A percentile compares a stretch with the other conserved stretches of the same genome.
Conservation (phyloP, 1,139 yeast genomes). For the Diutina siamensis region DNA sequence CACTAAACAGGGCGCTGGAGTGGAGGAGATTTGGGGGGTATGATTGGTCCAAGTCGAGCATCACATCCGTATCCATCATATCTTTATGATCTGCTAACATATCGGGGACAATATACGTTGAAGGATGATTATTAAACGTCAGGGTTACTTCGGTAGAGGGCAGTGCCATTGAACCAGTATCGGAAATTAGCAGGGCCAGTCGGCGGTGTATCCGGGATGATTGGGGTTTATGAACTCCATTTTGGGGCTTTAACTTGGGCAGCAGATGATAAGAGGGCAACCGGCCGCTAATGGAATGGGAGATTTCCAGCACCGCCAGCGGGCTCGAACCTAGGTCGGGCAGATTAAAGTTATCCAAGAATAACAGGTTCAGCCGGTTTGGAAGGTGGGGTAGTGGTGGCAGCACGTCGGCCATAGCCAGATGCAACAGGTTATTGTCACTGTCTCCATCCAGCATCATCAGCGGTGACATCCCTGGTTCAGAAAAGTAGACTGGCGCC, state of each 20-base stretch:
- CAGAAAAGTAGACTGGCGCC: background rate
- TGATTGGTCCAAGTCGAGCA: background rate
- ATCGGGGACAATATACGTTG: background rate
- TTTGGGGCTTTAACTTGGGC: conserved; percentile 3
- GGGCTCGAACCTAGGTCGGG: background rate
- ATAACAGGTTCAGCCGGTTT: conserved; percentile 2
- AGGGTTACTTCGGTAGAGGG: conserved; percentile 1
- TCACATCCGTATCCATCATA: conserved; percentile 2
- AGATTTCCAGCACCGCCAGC: background rate
- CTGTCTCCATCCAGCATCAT: background rate
- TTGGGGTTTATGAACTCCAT: conserved; percentile 1
- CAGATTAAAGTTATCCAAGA: background rate
- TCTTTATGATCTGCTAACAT: background rate
- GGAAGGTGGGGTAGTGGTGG: background rate
- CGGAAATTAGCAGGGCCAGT: conserved; percentile 5
- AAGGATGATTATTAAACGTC: background rate
- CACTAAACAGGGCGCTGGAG: background rate
- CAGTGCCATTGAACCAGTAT: background rate
- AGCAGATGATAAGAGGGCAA: background rate
- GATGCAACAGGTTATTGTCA: conserved; percentile 4
- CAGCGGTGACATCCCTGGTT: background rate
- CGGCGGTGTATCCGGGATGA: background rate
- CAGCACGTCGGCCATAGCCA: conserved; percentile 1
- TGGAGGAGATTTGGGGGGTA: background rate
- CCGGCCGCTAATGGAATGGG: background rate